A percentile compares a stretch with the other conserved stretches of the same genome.
These are phyloP conservation scores for Diaporthe batatas DNA, from an alignment of 2,329 filamentous ascomycete species.

Conservation along the genomic window DNA sequence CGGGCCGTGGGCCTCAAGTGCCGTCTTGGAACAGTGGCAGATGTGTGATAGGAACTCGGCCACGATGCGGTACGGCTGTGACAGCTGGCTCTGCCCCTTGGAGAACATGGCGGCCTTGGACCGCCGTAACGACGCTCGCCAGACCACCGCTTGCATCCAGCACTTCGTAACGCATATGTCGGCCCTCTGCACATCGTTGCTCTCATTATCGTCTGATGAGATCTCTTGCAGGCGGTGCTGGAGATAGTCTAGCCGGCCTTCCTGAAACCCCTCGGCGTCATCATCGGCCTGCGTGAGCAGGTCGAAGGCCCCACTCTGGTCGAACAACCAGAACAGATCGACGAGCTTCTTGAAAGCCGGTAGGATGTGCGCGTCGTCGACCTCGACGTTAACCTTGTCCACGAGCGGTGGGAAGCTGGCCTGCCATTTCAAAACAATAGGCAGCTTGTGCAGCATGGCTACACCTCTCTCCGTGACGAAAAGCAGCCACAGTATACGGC, in stretches of 20 bases:
- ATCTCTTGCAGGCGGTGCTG: conserved; percentile 59
- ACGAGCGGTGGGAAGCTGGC: conserved; percentile 52
- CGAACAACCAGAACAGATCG: conserved; percentile 64
- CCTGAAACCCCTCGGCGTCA: conserved; percentile 46
- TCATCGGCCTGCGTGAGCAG: conserved; percentile 56
- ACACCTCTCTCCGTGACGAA: conserved; percentile 65
- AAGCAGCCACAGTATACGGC: conserved; percentile 61
- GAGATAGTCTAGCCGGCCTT: conserved; percentile 54
- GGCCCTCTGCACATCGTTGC: conserved; percentile 63
- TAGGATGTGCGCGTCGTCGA: conserved; percentile 58
- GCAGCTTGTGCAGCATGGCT: conserved; percentile 63
- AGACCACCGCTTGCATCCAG: conserved; percentile 65
- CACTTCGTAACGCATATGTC: conserved; percentile 64
- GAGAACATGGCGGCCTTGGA: conserved; percentile 39
- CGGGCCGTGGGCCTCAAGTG: conserved; percentile 63
- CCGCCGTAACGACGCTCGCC: conserved; percentile 55
- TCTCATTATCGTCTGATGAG: conserved; percentile 52
- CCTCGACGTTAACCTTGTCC: conserved; percentile 50
- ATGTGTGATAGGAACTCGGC: conserved; percentile 60
- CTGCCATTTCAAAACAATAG: conserved; percentile 59
- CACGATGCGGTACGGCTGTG: conserved; percentile 59
- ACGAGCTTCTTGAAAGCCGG: conserved; percentile 64
- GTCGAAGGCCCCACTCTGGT: conserved; percentile 63
- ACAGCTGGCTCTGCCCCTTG: conserved; percentile 46
- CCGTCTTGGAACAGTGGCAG: conserved; percentile 58